These are phyloP conservation scores for Rhodotorula sp. DNA, from an alignment of 1,284 basidiomycete genomes.

Conservation along the genomic window DNA sequence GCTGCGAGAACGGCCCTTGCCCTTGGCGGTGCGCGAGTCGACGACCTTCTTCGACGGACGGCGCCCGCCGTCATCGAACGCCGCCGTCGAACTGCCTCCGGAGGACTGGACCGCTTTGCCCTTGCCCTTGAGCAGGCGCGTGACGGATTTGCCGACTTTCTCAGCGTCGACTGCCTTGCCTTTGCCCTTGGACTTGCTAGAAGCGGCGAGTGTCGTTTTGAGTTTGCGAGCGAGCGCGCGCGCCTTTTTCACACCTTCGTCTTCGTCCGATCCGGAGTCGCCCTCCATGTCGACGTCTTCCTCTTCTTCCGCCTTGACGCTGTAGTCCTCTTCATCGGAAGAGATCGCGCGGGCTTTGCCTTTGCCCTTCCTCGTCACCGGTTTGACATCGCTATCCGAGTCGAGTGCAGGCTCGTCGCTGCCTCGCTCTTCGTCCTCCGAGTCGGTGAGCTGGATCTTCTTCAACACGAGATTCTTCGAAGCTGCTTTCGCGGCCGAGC, in stretches of 20 bases:
- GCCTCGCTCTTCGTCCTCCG: slow-evolving; percentile 4
- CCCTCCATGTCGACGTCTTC: not conserved
- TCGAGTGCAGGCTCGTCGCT: not conserved
- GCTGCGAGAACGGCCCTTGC: not conserved
- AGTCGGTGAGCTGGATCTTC: slow-evolving; percentile 17
- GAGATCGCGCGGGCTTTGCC: not conserved
- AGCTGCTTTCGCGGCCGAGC: slow-evolving; percentile 9
- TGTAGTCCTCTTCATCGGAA: not conserved
- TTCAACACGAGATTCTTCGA: slow-evolving; percentile 4
- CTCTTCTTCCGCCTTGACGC: slow-evolving; percentile 7
- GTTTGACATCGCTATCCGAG: slow-evolving; percentile 2
- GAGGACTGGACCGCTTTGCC: slow-evolving; percentile 23
- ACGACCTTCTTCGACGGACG: slow-evolving; percentile 1
- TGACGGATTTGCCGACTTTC: slow-evolving; percentile 5
- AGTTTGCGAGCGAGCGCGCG: slow-evolving; percentile 13
- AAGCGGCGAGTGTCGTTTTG: not conserved
- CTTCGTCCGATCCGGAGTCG: not conserved
- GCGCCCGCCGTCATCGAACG: not conserved
- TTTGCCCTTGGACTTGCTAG: slow-evolving; percentile 5
- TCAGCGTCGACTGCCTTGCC: slow-evolving; percentile 8
- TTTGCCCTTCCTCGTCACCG: slow-evolving; percentile 9
- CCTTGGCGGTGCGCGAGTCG: not conserved
- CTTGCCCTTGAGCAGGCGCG: slow-evolving; percentile 31
- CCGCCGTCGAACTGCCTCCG: not conserved
- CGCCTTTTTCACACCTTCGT: slow-evolving; percentile 11